Percentiles rank a stretch among this genome's conserved stretches.
Evolutionary conservation across 208 protist species (phyloP).

Genomic region (Strigomonas culicis): DNA sequence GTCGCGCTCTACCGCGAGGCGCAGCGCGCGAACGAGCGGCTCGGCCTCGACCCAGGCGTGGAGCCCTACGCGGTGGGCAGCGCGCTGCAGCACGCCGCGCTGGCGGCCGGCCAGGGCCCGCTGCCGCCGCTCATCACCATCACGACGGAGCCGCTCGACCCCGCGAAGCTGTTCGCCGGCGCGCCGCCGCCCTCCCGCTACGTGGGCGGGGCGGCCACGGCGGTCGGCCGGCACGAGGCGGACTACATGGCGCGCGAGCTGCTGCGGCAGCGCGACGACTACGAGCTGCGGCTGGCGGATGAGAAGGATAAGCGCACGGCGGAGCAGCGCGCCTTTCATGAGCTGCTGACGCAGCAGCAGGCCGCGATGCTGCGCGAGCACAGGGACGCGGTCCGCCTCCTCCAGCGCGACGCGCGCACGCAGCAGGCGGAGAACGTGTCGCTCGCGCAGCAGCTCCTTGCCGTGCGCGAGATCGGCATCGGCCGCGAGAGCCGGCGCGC

Average conservation of each 20-base stretch:
- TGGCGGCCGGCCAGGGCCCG: constrained; percentile 7
- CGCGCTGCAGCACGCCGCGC: constrained; percentile 1
- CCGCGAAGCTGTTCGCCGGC: no score
- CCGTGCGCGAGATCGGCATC: constrained; percentile 20
- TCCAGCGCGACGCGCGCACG: constrained; percentile 42
- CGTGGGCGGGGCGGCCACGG: background rate
- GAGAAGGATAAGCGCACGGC: constrained; percentile 38
- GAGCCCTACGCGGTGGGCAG: constrained; percentile 21
- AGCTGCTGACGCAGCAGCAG: constrained; percentile 47
- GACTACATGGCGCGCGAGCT: constrained; percentile 51
- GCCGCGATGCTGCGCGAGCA: constrained; percentile 36
- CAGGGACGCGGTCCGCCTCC: constrained; percentile 32
- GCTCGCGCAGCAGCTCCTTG: constrained; percentile 37
- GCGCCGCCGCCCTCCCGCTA: background rate
- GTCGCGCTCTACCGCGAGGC: background rate
- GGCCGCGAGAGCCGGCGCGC: constrained; percentile 14
- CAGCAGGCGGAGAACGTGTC: constrained; percentile 38
- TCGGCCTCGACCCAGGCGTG: constrained; percentile 11
- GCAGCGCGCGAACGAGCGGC: background rate
- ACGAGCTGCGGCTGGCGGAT: constrained; percentile 37
- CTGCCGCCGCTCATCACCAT: constrained; percentile 45
- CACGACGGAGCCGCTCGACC: constrained; percentile 14
- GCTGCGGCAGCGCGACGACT: constrained; percentile 28
- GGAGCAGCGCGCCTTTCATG: constrained; percentile 56
- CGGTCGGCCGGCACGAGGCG: constrained; percentile 26